Evolutionary conservation across 73 alveolate genomes (phyloP).

Genomic region (Loxodes magnus): DNA sequence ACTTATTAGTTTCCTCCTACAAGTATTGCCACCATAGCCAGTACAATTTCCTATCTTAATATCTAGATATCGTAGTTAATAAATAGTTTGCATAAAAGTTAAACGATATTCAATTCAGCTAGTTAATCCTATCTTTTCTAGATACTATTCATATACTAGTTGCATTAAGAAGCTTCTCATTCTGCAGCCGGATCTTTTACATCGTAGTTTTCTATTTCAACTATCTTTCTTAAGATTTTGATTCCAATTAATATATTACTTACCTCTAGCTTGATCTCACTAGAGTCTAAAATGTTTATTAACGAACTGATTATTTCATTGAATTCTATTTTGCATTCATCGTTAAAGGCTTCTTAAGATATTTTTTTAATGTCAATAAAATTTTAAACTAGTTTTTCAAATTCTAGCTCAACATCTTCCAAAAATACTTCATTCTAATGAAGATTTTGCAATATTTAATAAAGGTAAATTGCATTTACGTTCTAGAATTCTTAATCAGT

Average conservation of each 20-base stretch:
- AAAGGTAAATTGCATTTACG: no score
- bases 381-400: no score
- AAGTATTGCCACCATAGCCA: constrained; percentile 22
- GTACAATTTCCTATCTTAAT: constrained; percentile 17
- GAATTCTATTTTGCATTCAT: constrained; percentile 30
- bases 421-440: no score
- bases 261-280: background rate
- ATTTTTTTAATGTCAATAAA: no score
- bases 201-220: constrained; percentile 24
- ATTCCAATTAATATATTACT: constrained; percentile 28
- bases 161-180: constrained; percentile 39
- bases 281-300: constrained; percentile 2
- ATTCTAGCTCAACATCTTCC: no score
- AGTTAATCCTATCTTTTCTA: constrained; percentile 18
- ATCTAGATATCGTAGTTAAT: no score
- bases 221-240: constrained; percentile 25
- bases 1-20: constrained; percentile 35
- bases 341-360: no score
- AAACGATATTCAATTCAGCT: no score
- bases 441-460: no score
- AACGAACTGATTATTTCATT: constrained; percentile 7
- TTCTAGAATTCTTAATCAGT: no score
- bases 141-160: constrained; percentile 6
- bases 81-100: no score
- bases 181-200: constrained; percentile 29